These are phyloP conservation scores for Leishmania martiniquensis DNA, from an alignment of 208 protist species.

Conservation along the genomic window DNA sequence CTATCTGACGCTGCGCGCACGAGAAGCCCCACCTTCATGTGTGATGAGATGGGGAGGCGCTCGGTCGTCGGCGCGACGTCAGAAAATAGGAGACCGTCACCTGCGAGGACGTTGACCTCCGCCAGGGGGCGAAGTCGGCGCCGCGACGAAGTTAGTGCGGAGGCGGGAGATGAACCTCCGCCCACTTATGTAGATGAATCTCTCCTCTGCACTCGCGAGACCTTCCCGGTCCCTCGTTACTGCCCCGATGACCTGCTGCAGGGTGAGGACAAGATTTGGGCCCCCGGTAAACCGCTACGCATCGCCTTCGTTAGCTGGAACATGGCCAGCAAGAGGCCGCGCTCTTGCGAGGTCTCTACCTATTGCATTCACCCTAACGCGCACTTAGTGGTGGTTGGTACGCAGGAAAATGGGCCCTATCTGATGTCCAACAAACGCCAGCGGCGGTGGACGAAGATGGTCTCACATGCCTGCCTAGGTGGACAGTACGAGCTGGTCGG, in stretches of 20 bases:
- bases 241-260: slow-evolving; percentile 47
- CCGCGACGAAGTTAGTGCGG: slow-evolving; percentile 38
- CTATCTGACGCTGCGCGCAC: background rate
- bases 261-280: slow-evolving; percentile 48
- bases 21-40: background rate
- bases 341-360: slow-evolving; percentile 49
- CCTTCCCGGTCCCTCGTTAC: slow-evolving; percentile 53
- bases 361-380: slow-evolving; percentile 82
- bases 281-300: slow-evolving; percentile 69
- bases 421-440: slow-evolving; percentile 52
- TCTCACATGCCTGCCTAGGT: slow-evolving; percentile 50
- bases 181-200: slow-evolving; percentile 18
- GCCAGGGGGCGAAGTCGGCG: background rate
- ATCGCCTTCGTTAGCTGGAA: slow-evolving; percentile 86
- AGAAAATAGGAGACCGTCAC: background rate
- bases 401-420: slow-evolving; percentile 84
- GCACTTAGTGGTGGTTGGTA: slow-evolving; percentile 80
- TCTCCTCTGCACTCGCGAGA: slow-evolving; percentile 38
- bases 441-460: slow-evolving; percentile 42
- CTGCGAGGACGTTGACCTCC: background rate
- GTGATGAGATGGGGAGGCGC: background rate
- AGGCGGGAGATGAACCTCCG: background rate
- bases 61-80: background rate
- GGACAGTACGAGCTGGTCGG: slow-evolving; percentile 63
- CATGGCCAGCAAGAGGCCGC: slow-evolving; percentile 58